These are phyloP conservation scores for Mycena venus DNA, from an alignment of 768 basidiomycete species.

Conservation along the genomic window DNA sequence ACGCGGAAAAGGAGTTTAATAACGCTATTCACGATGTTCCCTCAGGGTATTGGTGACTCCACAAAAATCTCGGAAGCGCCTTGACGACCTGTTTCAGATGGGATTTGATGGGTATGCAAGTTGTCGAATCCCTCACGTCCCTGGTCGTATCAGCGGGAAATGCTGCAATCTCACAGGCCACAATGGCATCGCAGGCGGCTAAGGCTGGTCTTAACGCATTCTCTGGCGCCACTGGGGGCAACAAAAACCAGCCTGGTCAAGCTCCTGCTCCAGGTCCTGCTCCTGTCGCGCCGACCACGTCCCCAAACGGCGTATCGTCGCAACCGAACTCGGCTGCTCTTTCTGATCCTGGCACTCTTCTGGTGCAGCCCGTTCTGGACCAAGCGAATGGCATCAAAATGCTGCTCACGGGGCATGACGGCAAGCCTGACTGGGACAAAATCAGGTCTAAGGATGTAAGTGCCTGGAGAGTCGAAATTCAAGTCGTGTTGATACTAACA, in stretches of 20 bases:
- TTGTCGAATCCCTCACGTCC: background rate
- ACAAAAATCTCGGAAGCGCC: no score
- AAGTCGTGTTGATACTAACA: background rate
- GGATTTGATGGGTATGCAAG: background rate
- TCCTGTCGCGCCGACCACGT: background rate
- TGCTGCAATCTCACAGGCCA: background rate
- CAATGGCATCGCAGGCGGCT: background rate
- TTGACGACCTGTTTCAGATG: background rate
- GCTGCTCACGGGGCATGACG: background rate
- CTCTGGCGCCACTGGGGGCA: background rate
- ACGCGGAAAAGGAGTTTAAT: background rate
- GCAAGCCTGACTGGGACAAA: background rate
- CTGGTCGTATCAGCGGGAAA: background rate
- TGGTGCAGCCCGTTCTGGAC: background rate
- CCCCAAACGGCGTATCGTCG: background rate
- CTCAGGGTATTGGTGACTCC: background rate
- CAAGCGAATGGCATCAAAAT: background rate
- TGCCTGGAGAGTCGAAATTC: background rate
- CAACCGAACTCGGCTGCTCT: background rate
- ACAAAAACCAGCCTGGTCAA: background rate
- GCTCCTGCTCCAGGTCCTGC: background rate
- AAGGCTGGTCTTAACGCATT: background rate
- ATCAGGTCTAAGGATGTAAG: background rate
- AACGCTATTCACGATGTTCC: background rate
- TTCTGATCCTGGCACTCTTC: background rate